Conservation (phyloP, 2,329 filamentous ascomycete species). For the Elsinoe batatas region DNA sequence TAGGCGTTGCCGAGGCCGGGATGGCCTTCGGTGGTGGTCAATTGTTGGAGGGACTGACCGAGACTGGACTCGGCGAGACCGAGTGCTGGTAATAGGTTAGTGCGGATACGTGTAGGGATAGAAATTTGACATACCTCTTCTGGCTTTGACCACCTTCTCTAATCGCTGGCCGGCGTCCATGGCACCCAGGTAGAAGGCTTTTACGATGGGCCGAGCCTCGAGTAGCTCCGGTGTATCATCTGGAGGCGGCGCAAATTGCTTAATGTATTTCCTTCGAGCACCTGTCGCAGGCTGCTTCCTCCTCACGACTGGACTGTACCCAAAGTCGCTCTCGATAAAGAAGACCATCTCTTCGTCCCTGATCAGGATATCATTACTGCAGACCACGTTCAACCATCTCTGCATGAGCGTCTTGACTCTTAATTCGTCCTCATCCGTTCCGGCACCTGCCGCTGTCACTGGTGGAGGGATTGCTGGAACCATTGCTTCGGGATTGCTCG, state of each 20-base stretch:
- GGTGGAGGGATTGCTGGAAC: constrained; percentile 92
- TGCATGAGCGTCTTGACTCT: constrained; percentile 85
- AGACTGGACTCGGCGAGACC: constrained; percentile 89
- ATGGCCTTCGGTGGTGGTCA: constrained; percentile 86
- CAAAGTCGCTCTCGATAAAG: constrained; percentile 98
- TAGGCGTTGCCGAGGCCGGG: constrained; percentile 80
- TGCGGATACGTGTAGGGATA: constrained; percentile 14
- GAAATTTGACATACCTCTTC: constrained; percentile 57
- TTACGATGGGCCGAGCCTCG: constrained; percentile 80
- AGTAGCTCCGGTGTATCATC: constrained; percentile 94
- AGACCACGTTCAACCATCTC: constrained; percentile 89
- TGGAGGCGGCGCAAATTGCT: constrained; percentile 94
- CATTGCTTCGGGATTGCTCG: constrained; percentile 90
- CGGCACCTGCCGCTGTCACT: constrained; percentile 86
- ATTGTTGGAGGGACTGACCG: constrained; percentile 75
- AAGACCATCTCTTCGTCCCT: constrained; percentile 94
- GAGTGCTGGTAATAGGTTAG: constrained; percentile 53
- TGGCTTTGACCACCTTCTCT: constrained; percentile 82
- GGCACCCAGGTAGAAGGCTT: constrained; percentile 86
- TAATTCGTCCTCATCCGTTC: constrained; percentile 88
- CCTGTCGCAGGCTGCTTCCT: constrained; percentile 96
- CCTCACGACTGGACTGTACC: constrained; percentile 89
- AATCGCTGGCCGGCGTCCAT: constrained; percentile 98
- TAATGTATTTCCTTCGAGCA: constrained; percentile 86
- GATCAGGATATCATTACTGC: constrained; percentile 84